Base-by-base conservation (phyloP, 371 early-diverging fungal species). In the Apophysomyces sp. region DNA sequence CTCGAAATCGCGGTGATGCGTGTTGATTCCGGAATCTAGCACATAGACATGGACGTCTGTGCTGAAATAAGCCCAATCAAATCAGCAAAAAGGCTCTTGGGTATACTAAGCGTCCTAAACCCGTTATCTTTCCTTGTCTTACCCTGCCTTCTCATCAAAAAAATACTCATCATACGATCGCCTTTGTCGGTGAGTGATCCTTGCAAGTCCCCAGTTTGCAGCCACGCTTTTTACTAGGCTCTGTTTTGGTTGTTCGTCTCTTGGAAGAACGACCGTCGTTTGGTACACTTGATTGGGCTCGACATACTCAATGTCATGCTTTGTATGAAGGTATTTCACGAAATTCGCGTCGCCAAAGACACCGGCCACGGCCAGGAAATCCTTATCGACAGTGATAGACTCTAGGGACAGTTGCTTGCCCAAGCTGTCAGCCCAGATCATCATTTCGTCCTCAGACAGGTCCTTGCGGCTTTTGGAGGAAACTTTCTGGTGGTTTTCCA, bases 1-100 rank as follows among this genome's bases (percentile, higher is more conserved):
- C 60, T 83, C 87, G 66, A 94, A 89, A 65, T 94, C 94, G 0
- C 63, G 72, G 62, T 94, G 94, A 3, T 76, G 68, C 37, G 80
- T 67, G 69, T 84, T 82, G 32, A 94, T 78, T 27, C 95, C 92
- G 5, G 92, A 56, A 51, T 68, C 69, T 26, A 68, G 49, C 1
- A 68, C 65, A 61, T 56, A 68, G 18, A 64, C 64, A 29, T 68
- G 57, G 21, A 68, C 30, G 6, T 65, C 69, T 9, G 49, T 27
- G n/a, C 67, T 67, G 24, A 2, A 34, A 11, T 37, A 11, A n/a
- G n/a, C n/a, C 5, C 37, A 44, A 21, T 21, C 16, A 21, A n/a
- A 9, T 21, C 21, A 44, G 8, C 2, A 3, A 44, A 44, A n/a
- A 44, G 0, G 7, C 21, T 41, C 13, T 2, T n/a, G 18, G 4